Base-by-base conservation (phyloP, 345 rosid genomes). In the Tarenaya hassleriana region DNA sequence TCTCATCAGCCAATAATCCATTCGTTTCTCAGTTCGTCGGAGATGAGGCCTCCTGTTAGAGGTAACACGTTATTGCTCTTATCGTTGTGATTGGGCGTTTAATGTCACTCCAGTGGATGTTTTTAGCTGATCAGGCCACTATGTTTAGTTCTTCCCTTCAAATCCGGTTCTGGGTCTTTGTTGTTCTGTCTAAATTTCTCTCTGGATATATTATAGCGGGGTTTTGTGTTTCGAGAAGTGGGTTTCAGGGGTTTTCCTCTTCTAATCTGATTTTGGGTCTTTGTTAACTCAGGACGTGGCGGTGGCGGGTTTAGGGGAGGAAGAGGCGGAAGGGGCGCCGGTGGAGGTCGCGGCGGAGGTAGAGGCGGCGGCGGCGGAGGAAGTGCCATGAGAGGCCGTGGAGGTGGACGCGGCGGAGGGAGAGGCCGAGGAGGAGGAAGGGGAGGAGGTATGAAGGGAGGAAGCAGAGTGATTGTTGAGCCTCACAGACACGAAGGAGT, bases 401-500 rank as follows among this genome's bases (percentile, higher is more conserved):
- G 78, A 8, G 47, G 77, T 1, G 69, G 75, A 10, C 41, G 15
- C 0, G 63, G 71, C 14, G 62, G 81, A 34, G 50, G 81, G 21
- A 65, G 84, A 0, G 41, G 82, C 5, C 71, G 85, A 1, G 74
- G 83, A 1, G 65, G 88, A 7, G 67, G 79, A 0, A 37, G 57
- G 11, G 72, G 81, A 18, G 75, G 80, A 7, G 97, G 97, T 49
- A 84, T 86, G 95, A 90, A 62, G 34, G 97, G 95, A 46, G 97
- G 95, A 44, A 82, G 75, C 68, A 86, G 37, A 68, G 95, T 90
- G 33, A 64, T 90, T 3, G 80, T 86, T 11, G 88, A 86, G 68
- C 91, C 94, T 16, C 94, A 86, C 73, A 75, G 94, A 57, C 94
- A 90, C 27, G 88, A 71, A 1, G 94, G 95, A 1, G 84, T 90